These are phyloP conservation scores for Tuber microsphaerosporum DNA, from an alignment of 495 filamentous ascomycete genomes.

Conservation along the genomic window DNA sequence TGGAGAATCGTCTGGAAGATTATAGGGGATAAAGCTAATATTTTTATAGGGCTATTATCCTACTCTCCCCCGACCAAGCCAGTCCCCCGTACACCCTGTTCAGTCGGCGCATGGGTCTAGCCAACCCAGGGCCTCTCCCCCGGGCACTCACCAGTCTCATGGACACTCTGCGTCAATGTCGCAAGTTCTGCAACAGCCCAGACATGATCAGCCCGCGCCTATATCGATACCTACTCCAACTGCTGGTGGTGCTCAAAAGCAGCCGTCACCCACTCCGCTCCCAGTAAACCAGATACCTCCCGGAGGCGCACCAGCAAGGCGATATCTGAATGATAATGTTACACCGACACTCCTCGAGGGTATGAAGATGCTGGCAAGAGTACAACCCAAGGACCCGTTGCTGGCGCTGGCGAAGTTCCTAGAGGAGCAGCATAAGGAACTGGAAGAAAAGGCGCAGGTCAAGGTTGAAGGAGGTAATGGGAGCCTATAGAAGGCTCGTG, in stretches of 20 bases:
- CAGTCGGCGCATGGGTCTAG: constrained; percentile 1
- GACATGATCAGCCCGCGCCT: neutral
- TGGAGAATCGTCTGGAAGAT: neutral
- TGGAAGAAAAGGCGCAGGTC: constrained; percentile 48
- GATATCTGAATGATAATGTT: constrained; percentile 84
- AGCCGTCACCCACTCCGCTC: constrained; percentile 47
- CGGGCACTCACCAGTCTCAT: neutral
- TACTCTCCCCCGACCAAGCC: neutral
- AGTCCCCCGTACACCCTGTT: neutral
- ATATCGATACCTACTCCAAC: neutral
- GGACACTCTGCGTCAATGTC: neutral
- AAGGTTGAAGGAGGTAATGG: constrained; percentile 30
- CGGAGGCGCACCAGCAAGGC: constrained; percentile 77
- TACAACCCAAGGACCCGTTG: constrained; percentile 80
- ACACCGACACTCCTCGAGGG: constrained; percentile 78
- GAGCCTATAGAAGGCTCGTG: neutral
- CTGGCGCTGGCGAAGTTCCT: constrained; percentile 80
- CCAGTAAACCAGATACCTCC: constrained; percentile 49
- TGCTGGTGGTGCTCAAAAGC: constrained; percentile 16
- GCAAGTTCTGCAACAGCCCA: neutral
- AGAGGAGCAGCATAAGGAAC: constrained; percentile 69
- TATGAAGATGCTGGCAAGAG: constrained; percentile 78
- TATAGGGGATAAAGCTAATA: neutral
- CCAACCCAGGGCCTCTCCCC: constrained; percentile 10
- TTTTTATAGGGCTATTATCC: neutral